Percentiles rank a stretch among this genome's conserved stretches.
These are phyloP conservation scores for Chaetomium sp. DNA, from an alignment of 2,329 filamentous ascomycete species.

Conservation along the genomic window DNA sequence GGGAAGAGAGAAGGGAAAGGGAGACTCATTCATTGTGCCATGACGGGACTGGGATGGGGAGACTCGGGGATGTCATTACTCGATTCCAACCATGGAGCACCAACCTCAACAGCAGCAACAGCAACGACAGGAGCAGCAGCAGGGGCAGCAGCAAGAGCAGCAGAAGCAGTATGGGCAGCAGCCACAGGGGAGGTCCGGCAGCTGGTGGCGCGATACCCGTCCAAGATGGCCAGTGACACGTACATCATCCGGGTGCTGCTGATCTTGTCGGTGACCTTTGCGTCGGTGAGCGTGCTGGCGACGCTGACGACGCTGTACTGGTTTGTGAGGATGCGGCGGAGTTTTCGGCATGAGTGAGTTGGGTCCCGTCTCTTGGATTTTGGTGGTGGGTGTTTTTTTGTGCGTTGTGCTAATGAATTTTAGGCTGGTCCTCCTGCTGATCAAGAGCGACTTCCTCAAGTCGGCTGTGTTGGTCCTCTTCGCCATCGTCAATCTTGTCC, in stretches of 20 bases:
- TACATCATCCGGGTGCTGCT: conserved; percentile 12
- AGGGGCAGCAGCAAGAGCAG: too few relatives aligned
- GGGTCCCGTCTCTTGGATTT: background rate
- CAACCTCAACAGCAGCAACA: background rate
- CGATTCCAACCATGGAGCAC: background rate
- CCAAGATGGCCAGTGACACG: background rate
- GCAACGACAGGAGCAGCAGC: too few relatives aligned
- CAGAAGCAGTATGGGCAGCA: too few relatives aligned
- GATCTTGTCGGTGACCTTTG: conserved; percentile 36
- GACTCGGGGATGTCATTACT: background rate
- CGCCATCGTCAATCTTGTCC: conserved; percentile 50
- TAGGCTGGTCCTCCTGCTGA: conserved; percentile 67
- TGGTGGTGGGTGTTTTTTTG: too few relatives aligned
- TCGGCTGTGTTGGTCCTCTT: conserved; percentile 62
- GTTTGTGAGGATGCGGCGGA: conserved; percentile 67
- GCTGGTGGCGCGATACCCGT: background rate
- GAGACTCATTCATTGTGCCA: background rate
- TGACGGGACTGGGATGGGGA: background rate
- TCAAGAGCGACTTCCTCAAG: conserved; percentile 67
- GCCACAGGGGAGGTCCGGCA: background rate
- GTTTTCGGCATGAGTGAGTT: conserved; percentile 65
- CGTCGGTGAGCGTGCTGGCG: conserved; percentile 49
- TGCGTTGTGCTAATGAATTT: conserved; percentile 16
- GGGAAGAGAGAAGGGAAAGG: too few relatives aligned
- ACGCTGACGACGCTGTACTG: conserved; percentile 58